Conservation (phyloP, 306 rosid species). For the Spatholobus suberectus region DNA sequence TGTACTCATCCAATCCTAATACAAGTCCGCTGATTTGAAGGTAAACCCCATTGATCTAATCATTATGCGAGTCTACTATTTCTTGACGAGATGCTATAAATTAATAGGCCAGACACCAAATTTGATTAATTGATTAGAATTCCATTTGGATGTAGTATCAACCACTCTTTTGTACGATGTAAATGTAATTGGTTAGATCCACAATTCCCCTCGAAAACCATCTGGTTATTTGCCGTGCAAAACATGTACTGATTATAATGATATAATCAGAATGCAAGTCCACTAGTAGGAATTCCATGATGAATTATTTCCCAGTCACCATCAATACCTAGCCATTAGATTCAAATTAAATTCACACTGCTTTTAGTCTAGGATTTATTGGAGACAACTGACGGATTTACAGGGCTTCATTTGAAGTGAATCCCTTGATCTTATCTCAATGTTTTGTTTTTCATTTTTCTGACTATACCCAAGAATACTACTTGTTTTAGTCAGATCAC, state of each 20-base stretch:
- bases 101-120: not conserved
- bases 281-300: not conserved
- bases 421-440: not conserved
- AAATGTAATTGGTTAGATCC: not conserved
- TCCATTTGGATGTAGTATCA: not conserved
- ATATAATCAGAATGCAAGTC: not conserved
- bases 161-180: not conserved
- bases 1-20: not conserved
- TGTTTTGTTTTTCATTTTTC: no score
- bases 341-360: not conserved
- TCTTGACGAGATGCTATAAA: not conserved
- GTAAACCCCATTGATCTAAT: not conserved
- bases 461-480: no score
- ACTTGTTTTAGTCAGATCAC: not conserved
- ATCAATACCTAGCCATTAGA: not conserved
- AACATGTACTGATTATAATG: not conserved
- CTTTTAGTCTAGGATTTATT: conserved; percentile 1
- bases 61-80: not conserved
- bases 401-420: not conserved
- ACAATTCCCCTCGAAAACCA: not conserved
- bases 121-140: not conserved
- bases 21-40: not conserved
- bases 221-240: not conserved
- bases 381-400: not conserved
- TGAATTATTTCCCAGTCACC: conserved; percentile 17